phyloP scores from a whole-genome alignment of 2,329 filamentous ascomycete genomes.

The Pezicula carpinea region DNA sequence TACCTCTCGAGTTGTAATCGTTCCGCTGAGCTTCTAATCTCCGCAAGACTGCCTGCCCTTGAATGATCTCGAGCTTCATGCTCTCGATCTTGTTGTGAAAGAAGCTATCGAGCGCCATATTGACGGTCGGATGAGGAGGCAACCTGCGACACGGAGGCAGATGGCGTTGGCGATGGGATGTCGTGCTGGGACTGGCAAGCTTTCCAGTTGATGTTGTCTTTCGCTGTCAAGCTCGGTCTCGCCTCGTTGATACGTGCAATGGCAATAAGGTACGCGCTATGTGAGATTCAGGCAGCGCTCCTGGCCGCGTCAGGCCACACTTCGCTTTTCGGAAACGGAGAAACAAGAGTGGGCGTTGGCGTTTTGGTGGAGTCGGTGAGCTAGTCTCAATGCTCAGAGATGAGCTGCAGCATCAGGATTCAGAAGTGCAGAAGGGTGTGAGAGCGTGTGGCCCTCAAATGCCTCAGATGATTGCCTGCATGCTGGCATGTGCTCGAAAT shows the following conservation, averaged over 20 bases:
- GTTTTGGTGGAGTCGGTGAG: too few relatives aligned
- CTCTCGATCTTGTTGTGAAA: slow-evolving; percentile 99
- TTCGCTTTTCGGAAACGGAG: too few relatives aligned
- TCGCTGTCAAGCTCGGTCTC: slow-evolving; percentile 3
- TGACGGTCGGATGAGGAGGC: slow-evolving; percentile 30
- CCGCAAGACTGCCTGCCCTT: slow-evolving; percentile 91
- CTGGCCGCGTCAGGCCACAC: too few relatives aligned
- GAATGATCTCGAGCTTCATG: slow-evolving; percentile 99
- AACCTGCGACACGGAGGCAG: slow-evolving; percentile 6
- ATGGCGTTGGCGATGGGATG: background rate
- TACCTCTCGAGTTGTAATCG: slow-evolving; percentile 89
- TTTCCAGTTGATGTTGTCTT: background rate
- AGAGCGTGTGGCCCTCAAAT: too few relatives aligned
- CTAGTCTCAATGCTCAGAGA: too few relatives aligned
- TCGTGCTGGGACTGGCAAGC: background rate
- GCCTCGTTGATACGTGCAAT: background rate
- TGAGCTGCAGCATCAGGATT: too few relatives aligned
- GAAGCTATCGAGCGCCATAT: slow-evolving; percentile 98
- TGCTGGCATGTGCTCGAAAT: too few relatives aligned
- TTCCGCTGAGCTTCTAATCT: slow-evolving; percentile 96
- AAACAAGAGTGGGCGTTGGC: too few relatives aligned
- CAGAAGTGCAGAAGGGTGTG: too few relatives aligned
- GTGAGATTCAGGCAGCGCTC: too few relatives aligned
- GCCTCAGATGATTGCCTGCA: too few relatives aligned
- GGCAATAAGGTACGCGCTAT: background rate